Base-by-base conservation (phyloP, 352 stramenopile genomes). In the Phytopythium oedochilum region DNA sequence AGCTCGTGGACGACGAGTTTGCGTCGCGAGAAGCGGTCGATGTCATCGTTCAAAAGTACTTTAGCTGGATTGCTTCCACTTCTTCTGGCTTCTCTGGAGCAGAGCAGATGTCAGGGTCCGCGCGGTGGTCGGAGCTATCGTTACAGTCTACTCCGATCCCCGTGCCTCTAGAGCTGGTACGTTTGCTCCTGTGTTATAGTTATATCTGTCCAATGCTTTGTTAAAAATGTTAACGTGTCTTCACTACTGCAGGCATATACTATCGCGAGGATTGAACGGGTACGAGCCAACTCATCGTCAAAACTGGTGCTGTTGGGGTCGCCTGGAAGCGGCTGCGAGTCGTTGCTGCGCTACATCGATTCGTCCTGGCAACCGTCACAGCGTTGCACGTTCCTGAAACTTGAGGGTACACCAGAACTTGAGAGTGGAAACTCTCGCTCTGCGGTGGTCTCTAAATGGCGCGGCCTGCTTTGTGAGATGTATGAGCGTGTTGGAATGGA, bases 401-500 rank as follows among this genome's bases (percentile, higher is more conserved):
- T 54, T 12, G 20, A 22, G 10, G 47, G 47, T 2, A 43, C 9
- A 50, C n/a, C 29, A 44, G 3, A 0, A 7, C 14, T 36, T 7
- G 10, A 25, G 11, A 1, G 10, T 6, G 5, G 28, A 26, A n/a
- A 15, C 17, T 52, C 45, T 28, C 28, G 28, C 0, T 26, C 45
- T 0, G 28, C 32, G 17, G 32, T 54, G 10, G 23, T 6, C 14
- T 7, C 48, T 17, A 64, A 76, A 23, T 92, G 82, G 82, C 70
- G 64, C 6, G 29, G 61, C 3, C 25, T 83, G 14, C 53, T 89
- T 0, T 46, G 68, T 8, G 57, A 86, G 5, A 46, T 88, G 3
- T 88, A 86, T 53, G 61, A 78, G 10, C 70, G 60, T 22, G 63
- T 89, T 5, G 79, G 83, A 0, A 68, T 90, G 9, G 65, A 73